Base-by-base conservation (phyloP, 441 rosid genomes). In the Omphalea diandra region DNA sequence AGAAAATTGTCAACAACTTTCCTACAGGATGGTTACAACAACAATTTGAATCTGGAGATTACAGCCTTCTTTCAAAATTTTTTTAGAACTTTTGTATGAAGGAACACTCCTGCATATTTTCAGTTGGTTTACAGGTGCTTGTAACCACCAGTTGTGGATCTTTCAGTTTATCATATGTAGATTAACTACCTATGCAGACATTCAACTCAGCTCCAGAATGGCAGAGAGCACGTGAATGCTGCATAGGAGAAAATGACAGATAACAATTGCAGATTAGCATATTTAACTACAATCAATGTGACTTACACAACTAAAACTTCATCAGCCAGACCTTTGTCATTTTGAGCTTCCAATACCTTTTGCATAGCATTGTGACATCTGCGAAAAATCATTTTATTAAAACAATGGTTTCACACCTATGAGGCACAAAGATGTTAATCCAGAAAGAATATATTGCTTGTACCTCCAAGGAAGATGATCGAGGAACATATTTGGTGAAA, bases 401-500 rank as follows among this genome's bases (percentile, higher is more conserved):
- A 72, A 7, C 14, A 47, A 70, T 18, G 36, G 1, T 2, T 31
- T 72, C 3, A 52, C 5, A 40, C 15, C 31, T 22, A 6, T 35
- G 18, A 24, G 12, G 5, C n/a, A 58, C 3, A 53, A 20, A 50
- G 9, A 53, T n/a, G n/a, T 4, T 43, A 69, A 24, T n/a, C 22
- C 17, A 15, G 68, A 47, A 69, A 52, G 63, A 41, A 41, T 17
- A 49, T n/a, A 47, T 31, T 18, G 46, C 12, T 27, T 35, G 31
- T 85, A 90, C 97, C 95, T 91, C 98, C 97, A 91, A 20, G 98
- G 98, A 36, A 91, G 88, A 84, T 94, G 98, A 76, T 94, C 98
- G 70, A 91, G 84, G 77, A 94, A 94, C 98, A 94, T 94, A 50
- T 85, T 81, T 68, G 86, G 92, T 60, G 95, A 88, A n/a, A 94